Evolutionary conservation across 2,329 filamentous ascomycete species (phyloP), one percentile per base, ranked within the genome.

Genomic region (Trichoderma sp.): DNA sequence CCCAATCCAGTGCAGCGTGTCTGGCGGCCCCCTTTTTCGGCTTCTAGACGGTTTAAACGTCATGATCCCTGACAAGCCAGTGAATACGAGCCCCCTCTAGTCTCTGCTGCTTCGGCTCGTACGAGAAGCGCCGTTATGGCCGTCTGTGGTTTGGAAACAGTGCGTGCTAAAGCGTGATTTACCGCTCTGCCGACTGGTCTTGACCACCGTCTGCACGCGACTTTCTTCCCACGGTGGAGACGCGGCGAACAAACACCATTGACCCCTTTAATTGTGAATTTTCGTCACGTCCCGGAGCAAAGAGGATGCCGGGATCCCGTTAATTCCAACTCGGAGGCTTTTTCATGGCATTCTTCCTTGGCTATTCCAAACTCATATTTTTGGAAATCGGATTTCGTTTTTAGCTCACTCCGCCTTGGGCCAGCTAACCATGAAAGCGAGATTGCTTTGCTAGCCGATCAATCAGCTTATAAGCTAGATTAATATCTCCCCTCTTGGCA

Each of bases 21-120:
- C 66, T 62, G 24, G 57, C 39, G 57, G 57, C 39, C 66, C 66
- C 66, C 39, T 61, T 61, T 62, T 70, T 53, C 36, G 36, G n/a
- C 63, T 21, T 24, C 60, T n/a, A 53, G 26, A 32, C 28, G n/a
- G 28, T 30, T 26, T 28, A 70, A 62, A 70, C 57, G 66, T 70
- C 66, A 70, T 61, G 47, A 61, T 62, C 66, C 66, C 66, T 70
- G 66, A 53, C 66, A 3, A 14, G 66, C 34, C 36, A 15, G n/a
- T 70, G 57, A 70, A 70, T 70, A 70, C 66, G 66, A 70, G 66
- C 12, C 61, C 65, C 57, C 36, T 70, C 66, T 30, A 51, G 66
- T 51, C n/a, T 62, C 34, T 61, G 28, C 26, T 53, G 14, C 36
- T 68, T 68, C 53, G 65, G 65, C 65, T 68, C 56, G 65, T 68